A percentile compares a stretch with the other conserved stretches of the same genome.
phyloP scores from a whole-genome alignment of 768 basidiomycete species.

The Mycena rosella region DNA sequence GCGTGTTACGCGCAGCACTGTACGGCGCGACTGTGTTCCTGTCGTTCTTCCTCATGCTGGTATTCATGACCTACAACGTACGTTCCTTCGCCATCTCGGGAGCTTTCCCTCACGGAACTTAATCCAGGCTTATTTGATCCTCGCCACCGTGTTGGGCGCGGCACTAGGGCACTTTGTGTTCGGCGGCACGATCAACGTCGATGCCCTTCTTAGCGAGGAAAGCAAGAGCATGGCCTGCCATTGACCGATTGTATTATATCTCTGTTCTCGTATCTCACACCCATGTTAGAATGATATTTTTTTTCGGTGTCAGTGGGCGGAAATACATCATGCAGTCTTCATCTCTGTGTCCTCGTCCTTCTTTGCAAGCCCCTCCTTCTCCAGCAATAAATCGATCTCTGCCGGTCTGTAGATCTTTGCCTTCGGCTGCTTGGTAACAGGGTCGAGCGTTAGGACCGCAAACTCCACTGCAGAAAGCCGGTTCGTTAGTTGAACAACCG shows the following conservation, averaged over 20 bases:
- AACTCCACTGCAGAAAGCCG: slow-evolving; percentile 81
- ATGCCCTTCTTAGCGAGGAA: slow-evolving; percentile 64
- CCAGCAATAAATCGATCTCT: slow-evolving; percentile 88
- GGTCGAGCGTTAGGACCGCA: slow-evolving; percentile 91
- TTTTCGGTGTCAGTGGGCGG: slow-evolving; percentile 14
- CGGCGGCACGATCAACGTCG: slow-evolving; percentile 71
- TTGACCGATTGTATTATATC: slow-evolving; percentile 49
- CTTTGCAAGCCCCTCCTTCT: slow-evolving; percentile 86
- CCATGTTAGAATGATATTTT: slow-evolving; percentile 26
- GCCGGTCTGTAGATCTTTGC: slow-evolving; percentile 93
- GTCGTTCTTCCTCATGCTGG: slow-evolving; percentile 93
- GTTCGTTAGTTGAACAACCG: too few species aligned
- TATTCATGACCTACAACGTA: slow-evolving; percentile 98
- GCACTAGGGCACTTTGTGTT: slow-evolving; percentile 86
- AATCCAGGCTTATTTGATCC: slow-evolving; percentile 86
- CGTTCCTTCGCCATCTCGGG: slow-evolving; percentile 43
- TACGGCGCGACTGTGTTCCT: slow-evolving; percentile 85
- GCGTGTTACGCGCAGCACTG: slow-evolving; percentile 71
- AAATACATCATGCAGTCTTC: slow-evolving; percentile 62
- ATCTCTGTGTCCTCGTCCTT: slow-evolving; percentile 88
- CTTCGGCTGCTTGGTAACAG: slow-evolving; percentile 78
- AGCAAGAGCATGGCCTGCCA: slow-evolving; percentile 87
- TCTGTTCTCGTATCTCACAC: not conserved
- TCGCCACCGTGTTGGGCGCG: slow-evolving; percentile 87
- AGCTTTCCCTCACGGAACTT: not conserved